Conservation (phyloP, 2,329 filamentous ascomycete genomes). For the Trichoderma endophyticum region DNA sequence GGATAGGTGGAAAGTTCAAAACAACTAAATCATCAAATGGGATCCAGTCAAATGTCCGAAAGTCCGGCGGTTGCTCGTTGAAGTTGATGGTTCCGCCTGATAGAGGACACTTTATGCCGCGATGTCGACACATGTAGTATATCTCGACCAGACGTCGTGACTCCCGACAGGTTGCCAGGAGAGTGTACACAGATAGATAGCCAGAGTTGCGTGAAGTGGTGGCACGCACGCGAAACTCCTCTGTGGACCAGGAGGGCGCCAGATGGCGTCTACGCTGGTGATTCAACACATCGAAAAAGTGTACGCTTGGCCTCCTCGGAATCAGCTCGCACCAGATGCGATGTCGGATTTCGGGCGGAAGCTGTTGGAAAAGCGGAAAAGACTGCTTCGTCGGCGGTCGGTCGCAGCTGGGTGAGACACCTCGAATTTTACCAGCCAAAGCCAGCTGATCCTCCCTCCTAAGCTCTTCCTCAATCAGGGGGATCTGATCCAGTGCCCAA, state of each 20-base stretch:
- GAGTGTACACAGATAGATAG: slow-evolving; percentile 8
- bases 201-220: slow-evolving; percentile 12
- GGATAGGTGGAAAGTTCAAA: slow-evolving; percentile 4
- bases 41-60: slow-evolving; percentile 19
- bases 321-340: slow-evolving; percentile 13
- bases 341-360: slow-evolving; percentile 14
- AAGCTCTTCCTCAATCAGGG: slow-evolving; percentile 22
- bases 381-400: neutral
- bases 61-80: neutral
- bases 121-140: slow-evolving; percentile 4
- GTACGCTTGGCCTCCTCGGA: slow-evolving; percentile 3
- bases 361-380: neutral
- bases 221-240: slow-evolving; percentile 14
- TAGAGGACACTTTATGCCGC: neutral
- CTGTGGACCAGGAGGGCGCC: slow-evolving; percentile 10
- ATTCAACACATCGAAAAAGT: slow-evolving; percentile 18
- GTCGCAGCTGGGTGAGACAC: neutral
- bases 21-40: slow-evolving; percentile 12
- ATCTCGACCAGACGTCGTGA: neutral
- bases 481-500: slow-evolving; percentile 24
- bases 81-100: neutral
- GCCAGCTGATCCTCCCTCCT: neutral
- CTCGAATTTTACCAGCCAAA: neutral
- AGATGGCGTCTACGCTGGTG: slow-evolving; percentile 8
- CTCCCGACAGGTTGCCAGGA: slow-evolving; percentile 7